phyloP scores from a whole-genome alignment of 1,139 yeast species.

The Pichia sp. region DNA sequence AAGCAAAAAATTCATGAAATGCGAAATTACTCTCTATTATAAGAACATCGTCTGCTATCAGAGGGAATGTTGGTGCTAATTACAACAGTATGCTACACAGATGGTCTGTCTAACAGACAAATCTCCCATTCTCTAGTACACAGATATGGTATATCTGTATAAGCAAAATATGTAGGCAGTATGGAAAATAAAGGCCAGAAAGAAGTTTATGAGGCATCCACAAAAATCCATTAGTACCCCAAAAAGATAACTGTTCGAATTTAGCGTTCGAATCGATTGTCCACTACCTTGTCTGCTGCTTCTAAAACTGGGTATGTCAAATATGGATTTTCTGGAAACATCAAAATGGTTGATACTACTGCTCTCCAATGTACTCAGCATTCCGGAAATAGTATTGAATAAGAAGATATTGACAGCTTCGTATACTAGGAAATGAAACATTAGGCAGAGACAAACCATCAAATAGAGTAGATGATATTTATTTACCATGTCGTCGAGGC shows the following conservation, averaged over 20 bases:
- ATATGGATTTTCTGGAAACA: not conserved
- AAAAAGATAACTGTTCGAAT: not conserved
- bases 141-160: conserved; percentile 6
- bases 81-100: too few species aligned
- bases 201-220: not conserved
- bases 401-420: conserved; percentile 4
- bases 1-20: too few species aligned
- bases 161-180: conserved; percentile 1
- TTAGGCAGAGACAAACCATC: not conserved
- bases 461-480: conserved; percentile 5
- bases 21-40: too few species aligned
- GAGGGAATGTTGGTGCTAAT: too few species aligned
- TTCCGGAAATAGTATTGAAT: conserved; percentile 3
- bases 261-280: too few species aligned
- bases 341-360: conserved; percentile 2
- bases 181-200: conserved; percentile 5
- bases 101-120: too few species aligned
- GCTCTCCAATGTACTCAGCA: not conserved
- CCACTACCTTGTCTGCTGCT: conserved; percentile 1
- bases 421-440: conserved; percentile 5
- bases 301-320: conserved; percentile 1
- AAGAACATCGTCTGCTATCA: too few species aligned
- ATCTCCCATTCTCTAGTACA: too few species aligned
- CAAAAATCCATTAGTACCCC: not conserved
- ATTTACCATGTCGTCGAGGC: conserved; percentile 3